A percentile compares a stretch with the other conserved stretches of the same genome.
Evolutionary conservation across 441 rosid species (phyloP).

Genomic region (Isatis lusitanica): DNA sequence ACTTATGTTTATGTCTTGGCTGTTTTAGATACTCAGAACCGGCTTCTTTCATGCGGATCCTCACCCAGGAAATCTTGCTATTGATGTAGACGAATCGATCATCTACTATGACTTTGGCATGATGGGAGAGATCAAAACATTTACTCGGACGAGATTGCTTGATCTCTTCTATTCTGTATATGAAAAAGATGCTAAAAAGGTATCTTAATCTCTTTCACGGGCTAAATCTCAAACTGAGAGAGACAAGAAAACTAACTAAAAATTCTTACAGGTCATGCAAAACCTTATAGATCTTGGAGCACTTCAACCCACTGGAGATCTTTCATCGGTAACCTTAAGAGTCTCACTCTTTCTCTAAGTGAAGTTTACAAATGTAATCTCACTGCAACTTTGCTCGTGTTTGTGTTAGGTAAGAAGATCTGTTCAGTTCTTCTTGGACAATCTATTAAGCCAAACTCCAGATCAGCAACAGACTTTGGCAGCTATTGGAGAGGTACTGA

Average conservation of each 20-base stretch:
- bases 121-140: slow-evolving; percentile 98
- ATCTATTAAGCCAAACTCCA: slow-evolving; percentile 71
- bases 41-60: slow-evolving; percentile 99
- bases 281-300: slow-evolving; percentile 87
- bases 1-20: slow-evolving; percentile 18
- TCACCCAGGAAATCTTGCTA: slow-evolving; percentile 94
- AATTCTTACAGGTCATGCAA: slow-evolving; percentile 66
- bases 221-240: slow-evolving; percentile 25
- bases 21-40: slow-evolving; percentile 74
- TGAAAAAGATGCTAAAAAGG: slow-evolving; percentile 95
- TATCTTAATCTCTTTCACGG: slow-evolving; percentile 12
- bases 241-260: slow-evolving; percentile 26
- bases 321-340: slow-evolving; percentile 61
- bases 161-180: slow-evolving; percentile 88
- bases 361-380: slow-evolving; percentile 9
- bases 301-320: slow-evolving; percentile 92
- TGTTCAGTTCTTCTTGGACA: slow-evolving; percentile 87
- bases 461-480: slow-evolving; percentile 85
- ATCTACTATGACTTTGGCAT: slow-evolving; percentile 95
- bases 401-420: slow-evolving; percentile 86
- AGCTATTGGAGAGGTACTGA: slow-evolving; percentile 85
- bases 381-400: slow-evolving; percentile 10
- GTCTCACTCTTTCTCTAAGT: slow-evolving; percentile 17
- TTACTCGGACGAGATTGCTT: slow-evolving; percentile 80
- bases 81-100: slow-evolving; percentile 73